Base-by-base conservation (phyloP, 2,329 filamentous ascomycete species). In the Paecilomyces dactylethromorphus region DNA sequence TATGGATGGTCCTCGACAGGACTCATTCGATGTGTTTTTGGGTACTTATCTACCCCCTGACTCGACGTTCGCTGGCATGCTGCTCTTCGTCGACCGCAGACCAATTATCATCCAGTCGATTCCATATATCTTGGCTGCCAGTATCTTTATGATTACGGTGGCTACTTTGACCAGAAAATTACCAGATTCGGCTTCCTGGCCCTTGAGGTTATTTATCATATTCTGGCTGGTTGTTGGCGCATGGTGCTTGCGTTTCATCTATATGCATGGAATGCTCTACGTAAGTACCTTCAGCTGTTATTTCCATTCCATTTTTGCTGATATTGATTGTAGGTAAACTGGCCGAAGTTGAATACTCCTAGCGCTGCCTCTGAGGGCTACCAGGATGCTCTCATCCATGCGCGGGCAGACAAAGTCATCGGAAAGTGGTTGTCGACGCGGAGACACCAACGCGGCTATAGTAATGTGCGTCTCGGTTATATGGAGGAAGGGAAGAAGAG, bases 401-500 rank as follows among this genome's bases (percentile, higher is more conserved):
- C 92, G 12, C 83, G 87, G 64, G 92, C 94, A 70, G 91, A 96
- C 70, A 84, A 87, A 60, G 74, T 99, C 18, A 82, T 97, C 54
- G 94, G 94, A 2, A 78, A 84, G 13, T 84, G 96, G 61, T 82
- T 95, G 22, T 71, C 75, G 33, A 64, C 69, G 6, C 81, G 83
- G 29, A 79, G 77, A 61, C 92, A 96, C 70, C 90, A 96, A 75
- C 82, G 92, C 15, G 91, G 92, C 2, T 84, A 91, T 62, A 96
- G 91, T 76, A 90, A 90, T 64, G 88, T 89, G 51, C 83, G 91
- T 62, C 87, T 95, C 66, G 83, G 91, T 32, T 94, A 89, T 66
- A 85, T 95, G 57, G 94, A 99, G 74, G 94, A 99, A 77, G 94
- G 94, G 56, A 99, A 99, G 84, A 99, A 97, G 84, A 90, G 94